Conservation (phyloP, 768 basidiomycete genomes). For the Dacryopinax primogenitus region DNA sequence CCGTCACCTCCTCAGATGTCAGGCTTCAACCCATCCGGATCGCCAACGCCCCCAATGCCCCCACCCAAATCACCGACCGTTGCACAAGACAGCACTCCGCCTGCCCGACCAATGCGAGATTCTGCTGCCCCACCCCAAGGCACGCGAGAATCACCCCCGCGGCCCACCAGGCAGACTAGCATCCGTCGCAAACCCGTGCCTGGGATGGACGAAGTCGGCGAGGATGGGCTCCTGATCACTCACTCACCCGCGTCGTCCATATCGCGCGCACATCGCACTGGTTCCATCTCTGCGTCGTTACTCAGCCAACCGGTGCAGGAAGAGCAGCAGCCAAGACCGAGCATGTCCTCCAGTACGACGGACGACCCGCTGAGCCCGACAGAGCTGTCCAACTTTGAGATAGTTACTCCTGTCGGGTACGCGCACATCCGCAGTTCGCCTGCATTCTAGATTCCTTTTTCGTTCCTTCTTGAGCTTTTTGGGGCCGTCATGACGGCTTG, state of each 20-base stretch:
- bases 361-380: neutral
- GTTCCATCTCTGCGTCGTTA: neutral
- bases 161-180: neutral
- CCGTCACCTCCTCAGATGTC: neutral
- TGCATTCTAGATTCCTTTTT: neutral
- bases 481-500: neutral
- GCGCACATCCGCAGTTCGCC: neutral
- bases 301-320: slow-evolving; percentile 4
- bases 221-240: neutral
- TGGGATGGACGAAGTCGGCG: neutral
- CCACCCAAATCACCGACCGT: neutral
- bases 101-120: neutral
- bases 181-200: slow-evolving; percentile 1
- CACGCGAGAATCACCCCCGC: neutral
- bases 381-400: neutral
- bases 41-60: neutral
- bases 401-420: neutral
- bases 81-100: neutral
- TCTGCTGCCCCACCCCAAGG: neutral
- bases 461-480: neutral
- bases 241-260: neutral
- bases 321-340: neutral
- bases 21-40: neutral
- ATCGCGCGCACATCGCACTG: neutral
- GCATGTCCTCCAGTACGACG: slow-evolving; percentile 3